Evolutionary conservation across 371 early-diverging fungal genomes (phyloP), one percentile per base, ranked within the genome.

Genomic region (Circinella minor): DNA sequence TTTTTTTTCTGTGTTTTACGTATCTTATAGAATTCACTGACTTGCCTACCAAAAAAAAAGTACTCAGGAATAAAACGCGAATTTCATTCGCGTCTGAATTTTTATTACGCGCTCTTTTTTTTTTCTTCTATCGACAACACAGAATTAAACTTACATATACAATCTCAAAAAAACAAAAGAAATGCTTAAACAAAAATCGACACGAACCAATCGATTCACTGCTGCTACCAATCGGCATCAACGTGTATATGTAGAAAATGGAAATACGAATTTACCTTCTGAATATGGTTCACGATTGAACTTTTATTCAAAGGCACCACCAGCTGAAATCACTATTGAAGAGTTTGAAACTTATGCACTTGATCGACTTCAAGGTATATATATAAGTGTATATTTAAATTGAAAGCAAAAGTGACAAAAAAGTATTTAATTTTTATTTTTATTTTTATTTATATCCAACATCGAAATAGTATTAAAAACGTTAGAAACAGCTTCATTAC

Each of bases 271-370:
- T 3, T 17, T 46, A 37, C 66, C 72, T 49, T 49, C 65, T 18
- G 75, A 77, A 61, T 96, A 93, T 78, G 94, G 95, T 11, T 74
- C 78, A 67, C 85, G 92, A 15, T 90, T 98, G 65, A 92, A 93
- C 75, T 89, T 94, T 71, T 98, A 97, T 82, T 57, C 71, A 11
- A 79, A 85, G 4, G 92, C 96, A 14, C 92, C 93, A 20, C 81
- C 84, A 61, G 85, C 85, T 39, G 93, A 96, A 69, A 88, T 98
- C 73, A 94, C 91, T 64, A 89, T 97, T 69, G 92, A 91, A 63
- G 95, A 98, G 73, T 96, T 98, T 78, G 98, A 98, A 80, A 73
- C 77, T 18, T 95, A 85, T 81, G 97, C 97, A 1, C 88, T 98
- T 27, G 96, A 97, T 84, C 88, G 99, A 57, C 90, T 98, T 65